These are phyloP conservation scores for Microthlaspi erraticum DNA, from an alignment of 345 rosid genomes.

Conservation along the genomic window DNA sequence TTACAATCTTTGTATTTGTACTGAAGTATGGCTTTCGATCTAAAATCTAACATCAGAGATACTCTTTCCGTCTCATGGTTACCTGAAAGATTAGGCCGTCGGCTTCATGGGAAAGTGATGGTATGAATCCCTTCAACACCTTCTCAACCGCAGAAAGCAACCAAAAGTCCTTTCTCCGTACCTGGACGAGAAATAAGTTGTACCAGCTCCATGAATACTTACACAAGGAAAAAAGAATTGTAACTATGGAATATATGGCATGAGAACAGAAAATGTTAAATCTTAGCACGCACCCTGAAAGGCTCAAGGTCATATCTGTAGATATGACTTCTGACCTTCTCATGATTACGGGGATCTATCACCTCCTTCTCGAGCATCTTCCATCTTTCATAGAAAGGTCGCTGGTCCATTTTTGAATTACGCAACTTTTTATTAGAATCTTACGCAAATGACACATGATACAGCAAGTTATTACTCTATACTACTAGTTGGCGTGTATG, in stretches of 20 bases:
- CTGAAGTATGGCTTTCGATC: neutral
- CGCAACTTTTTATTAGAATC: conserved; percentile 38
- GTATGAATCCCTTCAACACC: conserved; percentile 89
- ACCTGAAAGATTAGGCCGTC: conserved; percentile 99
- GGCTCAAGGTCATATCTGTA: conserved; percentile 96
- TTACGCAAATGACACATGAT: conserved; percentile 25
- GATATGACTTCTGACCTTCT: conserved; percentile 73
- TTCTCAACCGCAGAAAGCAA: conserved; percentile 85
- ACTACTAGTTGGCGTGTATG: conserved; percentile 15
- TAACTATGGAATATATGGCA: conserved; percentile 3
- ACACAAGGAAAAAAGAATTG: neutral
- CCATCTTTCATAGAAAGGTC: conserved; percentile 97
- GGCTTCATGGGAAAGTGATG: conserved; percentile 95
- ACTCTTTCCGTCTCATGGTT: conserved; percentile 29
- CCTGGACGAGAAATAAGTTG: conserved; percentile 54
- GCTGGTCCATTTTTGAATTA: conserved; percentile 56
- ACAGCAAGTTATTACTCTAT: conserved; percentile 10
- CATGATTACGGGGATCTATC: conserved; percentile 90
- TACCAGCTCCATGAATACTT: conserved; percentile 32
- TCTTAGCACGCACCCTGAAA: conserved; percentile 73
- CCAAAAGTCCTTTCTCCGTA: conserved; percentile 98
- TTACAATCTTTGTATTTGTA: conserved; percentile 6
- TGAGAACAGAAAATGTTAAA: conserved; percentile 2
- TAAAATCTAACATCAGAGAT: conserved; percentile 24
- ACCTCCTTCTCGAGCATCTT: conserved; percentile 96